Conservation (phyloP, 1,284 basidiomycete genomes). For the Tremellales sp. region DNA sequence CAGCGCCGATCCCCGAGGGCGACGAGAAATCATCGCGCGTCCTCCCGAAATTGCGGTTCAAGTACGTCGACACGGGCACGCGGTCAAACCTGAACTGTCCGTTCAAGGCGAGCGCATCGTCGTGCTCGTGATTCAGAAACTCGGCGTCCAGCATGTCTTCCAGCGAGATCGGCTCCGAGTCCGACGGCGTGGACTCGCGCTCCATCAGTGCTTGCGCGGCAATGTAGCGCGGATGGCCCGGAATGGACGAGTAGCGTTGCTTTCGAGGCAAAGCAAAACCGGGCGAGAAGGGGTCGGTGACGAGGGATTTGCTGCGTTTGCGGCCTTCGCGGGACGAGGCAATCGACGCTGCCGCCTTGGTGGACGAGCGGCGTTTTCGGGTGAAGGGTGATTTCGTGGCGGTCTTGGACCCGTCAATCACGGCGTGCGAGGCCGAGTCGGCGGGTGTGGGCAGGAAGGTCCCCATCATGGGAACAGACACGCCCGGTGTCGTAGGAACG, state of each 20-base stretch:
- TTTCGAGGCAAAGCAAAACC: slow-evolving; percentile 21
- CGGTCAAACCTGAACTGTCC: slow-evolving; percentile 42
- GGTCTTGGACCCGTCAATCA: slow-evolving; percentile 41
- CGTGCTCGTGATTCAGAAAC: slow-evolving; percentile 27
- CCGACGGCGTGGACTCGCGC: slow-evolving; percentile 29
- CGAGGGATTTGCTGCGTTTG: slow-evolving; percentile 28
- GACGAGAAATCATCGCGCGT: neutral
- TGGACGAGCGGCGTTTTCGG: slow-evolving; percentile 28
- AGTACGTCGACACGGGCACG: slow-evolving; percentile 40
- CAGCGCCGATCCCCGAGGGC: neutral
- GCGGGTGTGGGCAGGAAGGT: slow-evolving; percentile 36
- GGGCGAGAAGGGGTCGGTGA: slow-evolving; percentile 29
- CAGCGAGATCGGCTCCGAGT: slow-evolving; percentile 29
- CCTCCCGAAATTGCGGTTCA: slow-evolving; percentile 30
- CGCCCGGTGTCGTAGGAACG: neutral
- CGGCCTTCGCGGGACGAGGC: slow-evolving; percentile 18
- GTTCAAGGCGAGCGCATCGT: slow-evolving; percentile 10
- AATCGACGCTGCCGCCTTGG: slow-evolving; percentile 23
- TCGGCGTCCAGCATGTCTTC: slow-evolving; percentile 44
- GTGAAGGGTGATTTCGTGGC: slow-evolving; percentile 47
- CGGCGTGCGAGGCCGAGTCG: slow-evolving; percentile 40
- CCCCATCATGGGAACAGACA: slow-evolving; percentile 32
- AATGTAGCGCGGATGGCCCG: slow-evolving; percentile 43
- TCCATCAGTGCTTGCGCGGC: slow-evolving; percentile 30
- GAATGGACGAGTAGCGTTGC: slow-evolving; percentile 43